A percentile compares a stretch with the other conserved stretches of the same genome.
phyloP scores from a whole-genome alignment of 192 early-diverging fungal genomes.

The Dispira parvispora region DNA sequence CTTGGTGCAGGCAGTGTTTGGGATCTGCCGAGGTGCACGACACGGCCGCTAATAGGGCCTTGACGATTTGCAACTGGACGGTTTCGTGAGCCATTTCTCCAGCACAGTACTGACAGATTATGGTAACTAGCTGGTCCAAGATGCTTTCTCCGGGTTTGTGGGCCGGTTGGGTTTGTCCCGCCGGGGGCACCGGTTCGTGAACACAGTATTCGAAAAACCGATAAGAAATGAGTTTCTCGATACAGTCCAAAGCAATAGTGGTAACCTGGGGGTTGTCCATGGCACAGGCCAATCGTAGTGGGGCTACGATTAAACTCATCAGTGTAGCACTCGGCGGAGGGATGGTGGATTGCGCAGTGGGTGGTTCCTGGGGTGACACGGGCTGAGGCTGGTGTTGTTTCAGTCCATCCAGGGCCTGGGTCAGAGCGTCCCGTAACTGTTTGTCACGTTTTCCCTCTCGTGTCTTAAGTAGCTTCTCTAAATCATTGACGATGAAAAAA shows the following conservation, averaged over 20 bases:
- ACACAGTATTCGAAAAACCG: conserved; percentile 32
- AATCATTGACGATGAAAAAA: conserved; percentile 43
- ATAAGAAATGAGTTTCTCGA: conserved; percentile 61
- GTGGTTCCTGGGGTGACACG: conserved; percentile 7
- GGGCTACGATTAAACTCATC: conserved; percentile 37
- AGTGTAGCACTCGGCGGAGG: conserved; percentile 10
- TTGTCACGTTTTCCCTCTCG: conserved; percentile 33
- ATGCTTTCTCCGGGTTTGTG: conserved; percentile 27
- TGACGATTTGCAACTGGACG: conserved; percentile 82
- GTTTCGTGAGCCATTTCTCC: conserved; percentile 68
- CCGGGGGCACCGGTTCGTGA: conserved; percentile 13
- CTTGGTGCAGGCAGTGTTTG: conserved; percentile 47
- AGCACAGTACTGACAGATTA: conserved; percentile 60
- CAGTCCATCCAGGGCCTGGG: conserved; percentile 30
- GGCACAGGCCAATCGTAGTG: conserved; percentile 55
- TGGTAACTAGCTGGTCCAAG: conserved; percentile 49
- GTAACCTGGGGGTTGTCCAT: conserved; percentile 41
- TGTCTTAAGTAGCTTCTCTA: conserved; percentile 38
- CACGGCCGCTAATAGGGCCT: conserved; percentile 73
- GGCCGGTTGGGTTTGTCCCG: conserved; percentile 4
- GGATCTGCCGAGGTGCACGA: conserved; percentile 26
- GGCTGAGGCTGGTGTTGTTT: conserved; percentile 13
- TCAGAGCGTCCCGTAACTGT: conserved; percentile 26
- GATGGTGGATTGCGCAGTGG: conserved; percentile 5
- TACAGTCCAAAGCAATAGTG: conserved; percentile 58